Evolutionary conservation across 148 eudicot genomes (phyloP), one percentile per base, ranked within the genome.

Genomic region (Euryodendron excelsum): DNA sequence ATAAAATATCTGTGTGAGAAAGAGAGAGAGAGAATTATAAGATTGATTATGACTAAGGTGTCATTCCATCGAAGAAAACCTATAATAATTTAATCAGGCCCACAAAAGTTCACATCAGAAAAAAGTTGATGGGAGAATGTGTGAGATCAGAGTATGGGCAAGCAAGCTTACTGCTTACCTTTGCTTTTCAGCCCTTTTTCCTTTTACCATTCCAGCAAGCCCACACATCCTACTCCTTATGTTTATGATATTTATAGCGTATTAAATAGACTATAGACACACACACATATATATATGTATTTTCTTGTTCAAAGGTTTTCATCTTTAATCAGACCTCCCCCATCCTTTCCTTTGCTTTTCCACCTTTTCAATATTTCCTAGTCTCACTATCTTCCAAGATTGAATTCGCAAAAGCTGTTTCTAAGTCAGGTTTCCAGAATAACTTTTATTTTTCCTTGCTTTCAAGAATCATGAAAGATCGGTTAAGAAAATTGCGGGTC

Each of bases 61-160:
- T 76, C 66, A 72, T 81, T 65, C 33, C 36, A 62, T 17, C 20
- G n/a, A n/a, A n/a, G n/a, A 37, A 71, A 62, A 70, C 34, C 25
- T 11, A 73, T n/a, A 82, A 78, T 78, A 77, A 78, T 72, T 72
- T n/a, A n/a, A 76, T 25, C 10, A 50, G 80, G 47, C 80, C 88
- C 84, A 88, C 85, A 82, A 85, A 82, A 65, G 81, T 81, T 87
- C 85, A 83, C 74, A 83, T 89, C 85, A 77, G 78, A 80, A 48
- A 65, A 86, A 88, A 88, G 84, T 69, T 65, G 85, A 88, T 82
- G 78, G 84, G 86, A 63, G 83, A 81, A 84, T 87, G 87, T 85
- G 89, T n/a, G n/a, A 85, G 87, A 84, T 77, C 80, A 73, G 89
- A 80, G 90, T 74, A 88, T 88, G 90, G 89, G 88, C 85, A 69